Conservation (phyloP, 208 protist species). For the Acanthamoeba lenticulata region DNA sequence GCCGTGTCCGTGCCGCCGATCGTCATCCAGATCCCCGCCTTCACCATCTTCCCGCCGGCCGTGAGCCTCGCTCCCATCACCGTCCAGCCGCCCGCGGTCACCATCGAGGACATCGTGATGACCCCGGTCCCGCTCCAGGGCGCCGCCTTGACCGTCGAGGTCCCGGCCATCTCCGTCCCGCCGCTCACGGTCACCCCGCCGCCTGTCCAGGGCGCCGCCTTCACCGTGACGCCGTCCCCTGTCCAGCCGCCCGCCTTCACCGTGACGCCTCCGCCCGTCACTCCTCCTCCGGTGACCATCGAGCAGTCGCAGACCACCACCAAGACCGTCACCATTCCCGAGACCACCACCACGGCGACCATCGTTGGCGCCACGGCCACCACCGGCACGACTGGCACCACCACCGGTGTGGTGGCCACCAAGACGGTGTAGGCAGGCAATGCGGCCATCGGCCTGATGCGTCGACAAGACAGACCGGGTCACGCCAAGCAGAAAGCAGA, state of each 20-base stretch:
- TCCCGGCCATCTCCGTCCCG: neutral
- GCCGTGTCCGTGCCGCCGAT: slow-evolving; percentile 14
- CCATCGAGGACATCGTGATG: neutral
- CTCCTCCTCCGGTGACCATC: slow-evolving; percentile 9
- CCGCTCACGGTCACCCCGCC: neutral
- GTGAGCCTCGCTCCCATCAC: slow-evolving; percentile 3
- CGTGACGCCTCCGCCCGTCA: slow-evolving; percentile 1
- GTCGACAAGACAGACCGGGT: too few relatives aligned
- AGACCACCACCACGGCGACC: neutral
- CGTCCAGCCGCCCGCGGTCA: neutral
- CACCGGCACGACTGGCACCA: neutral
- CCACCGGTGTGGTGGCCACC: neutral
- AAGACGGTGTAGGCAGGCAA: neutral
- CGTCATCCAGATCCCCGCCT: slow-evolving; percentile 50
- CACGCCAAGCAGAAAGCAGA: neutral
- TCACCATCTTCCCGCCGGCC: neutral
- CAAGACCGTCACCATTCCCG: neutral
- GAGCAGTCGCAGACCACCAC: neutral
- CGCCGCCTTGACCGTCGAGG: neutral
- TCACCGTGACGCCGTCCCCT: neutral
- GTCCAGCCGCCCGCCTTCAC: slow-evolving; percentile 16
- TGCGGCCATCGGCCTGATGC: too few relatives aligned
- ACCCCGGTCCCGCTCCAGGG: neutral
- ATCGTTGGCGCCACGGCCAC: neutral
- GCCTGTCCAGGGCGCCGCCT: neutral